Evolutionary conservation across 2,329 filamentous ascomycete genomes (phyloP).

Genomic region (Talaromyces islandicus): DNA sequence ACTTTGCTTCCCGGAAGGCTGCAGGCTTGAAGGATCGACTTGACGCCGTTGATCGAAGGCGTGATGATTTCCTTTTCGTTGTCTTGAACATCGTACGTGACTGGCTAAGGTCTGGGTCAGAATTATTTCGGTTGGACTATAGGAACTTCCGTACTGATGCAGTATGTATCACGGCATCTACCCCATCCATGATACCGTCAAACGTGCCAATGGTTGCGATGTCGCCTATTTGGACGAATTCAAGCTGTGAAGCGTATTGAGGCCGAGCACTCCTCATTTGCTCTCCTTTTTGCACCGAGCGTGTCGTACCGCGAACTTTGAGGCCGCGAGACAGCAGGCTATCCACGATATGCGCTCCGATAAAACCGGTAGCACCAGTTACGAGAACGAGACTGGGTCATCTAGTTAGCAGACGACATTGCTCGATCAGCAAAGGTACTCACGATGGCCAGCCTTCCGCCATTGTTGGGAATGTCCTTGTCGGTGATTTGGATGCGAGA

Average conservation of each 20-base stretch:
- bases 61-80: slow-evolving; percentile 12
- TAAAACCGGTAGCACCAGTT: slow-evolving; percentile 23
- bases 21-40: slow-evolving; percentile 6
- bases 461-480: neutral
- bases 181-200: slow-evolving; percentile 3
- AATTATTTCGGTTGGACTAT: too few species aligned
- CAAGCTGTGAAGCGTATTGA: slow-evolving; percentile 3
- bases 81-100: slow-evolving; percentile 5
- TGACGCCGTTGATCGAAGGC: slow-evolving; percentile 10
- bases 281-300: slow-evolving; percentile 11
- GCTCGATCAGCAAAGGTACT: neutral
- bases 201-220: slow-evolving; percentile 4
- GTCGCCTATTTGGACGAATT: slow-evolving; percentile 10
- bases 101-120: neutral
- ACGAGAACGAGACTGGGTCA: slow-evolving; percentile 13
- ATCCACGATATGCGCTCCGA: slow-evolving; percentile 21
- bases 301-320: slow-evolving; percentile 12
- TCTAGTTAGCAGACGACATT: neutral
- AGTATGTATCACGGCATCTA: slow-evolving; percentile 9
- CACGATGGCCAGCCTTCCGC: neutral
- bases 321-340: slow-evolving; percentile 12
- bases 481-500: neutral
- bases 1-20: slow-evolving; percentile 2
- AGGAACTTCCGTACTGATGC: slow-evolving; percentile 4
- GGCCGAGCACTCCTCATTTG: slow-evolving; percentile 10